Percentiles rank a stretch among this genome's conserved stretches.
These are phyloP conservation scores for Flaveria linearis DNA, from an alignment of 129 eudicot species.

Conservation along the genomic window DNA sequence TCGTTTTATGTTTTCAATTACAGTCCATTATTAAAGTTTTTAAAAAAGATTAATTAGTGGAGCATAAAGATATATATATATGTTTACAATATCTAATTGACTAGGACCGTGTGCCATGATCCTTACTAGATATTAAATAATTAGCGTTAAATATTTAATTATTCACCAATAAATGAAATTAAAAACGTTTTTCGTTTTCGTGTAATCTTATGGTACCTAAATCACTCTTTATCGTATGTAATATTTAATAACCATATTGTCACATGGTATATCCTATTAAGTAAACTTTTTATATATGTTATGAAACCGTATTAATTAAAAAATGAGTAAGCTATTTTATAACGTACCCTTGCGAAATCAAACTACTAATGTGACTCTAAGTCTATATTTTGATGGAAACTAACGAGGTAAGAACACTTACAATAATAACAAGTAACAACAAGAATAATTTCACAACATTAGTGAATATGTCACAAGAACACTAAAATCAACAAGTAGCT, in stretches of 20 bases:
- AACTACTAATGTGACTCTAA: too few species aligned
- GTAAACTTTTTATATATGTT: too few species aligned
- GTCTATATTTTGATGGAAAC: too few species aligned
- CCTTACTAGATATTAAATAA: not conserved
- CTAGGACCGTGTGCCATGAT: not conserved
- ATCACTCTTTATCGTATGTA: not conserved
- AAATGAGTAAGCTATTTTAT: too few species aligned
- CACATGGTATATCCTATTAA: not conserved
- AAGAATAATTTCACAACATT: too few species aligned
- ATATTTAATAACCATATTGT: not conserved
- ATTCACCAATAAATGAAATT: not conserved
- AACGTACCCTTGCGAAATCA: too few species aligned
- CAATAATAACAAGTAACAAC: too few species aligned
- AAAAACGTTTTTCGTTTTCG: not conserved
- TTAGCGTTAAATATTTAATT: not conserved
- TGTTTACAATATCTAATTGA: not conserved
- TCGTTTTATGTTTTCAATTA: too few species aligned
- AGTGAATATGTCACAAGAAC: too few species aligned
- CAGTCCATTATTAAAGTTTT: not conserved
- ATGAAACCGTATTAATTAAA: too few species aligned
- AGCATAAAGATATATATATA: not conserved
- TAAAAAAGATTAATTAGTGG: not conserved
- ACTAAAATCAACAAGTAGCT: too few species aligned
- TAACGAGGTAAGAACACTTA: too few species aligned
- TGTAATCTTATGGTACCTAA: conserved; percentile 2